These are phyloP conservation scores for Penicillium brevicompactum DNA, from an alignment of 2,329 filamentous ascomycete genomes.

Conservation along the genomic window DNA sequence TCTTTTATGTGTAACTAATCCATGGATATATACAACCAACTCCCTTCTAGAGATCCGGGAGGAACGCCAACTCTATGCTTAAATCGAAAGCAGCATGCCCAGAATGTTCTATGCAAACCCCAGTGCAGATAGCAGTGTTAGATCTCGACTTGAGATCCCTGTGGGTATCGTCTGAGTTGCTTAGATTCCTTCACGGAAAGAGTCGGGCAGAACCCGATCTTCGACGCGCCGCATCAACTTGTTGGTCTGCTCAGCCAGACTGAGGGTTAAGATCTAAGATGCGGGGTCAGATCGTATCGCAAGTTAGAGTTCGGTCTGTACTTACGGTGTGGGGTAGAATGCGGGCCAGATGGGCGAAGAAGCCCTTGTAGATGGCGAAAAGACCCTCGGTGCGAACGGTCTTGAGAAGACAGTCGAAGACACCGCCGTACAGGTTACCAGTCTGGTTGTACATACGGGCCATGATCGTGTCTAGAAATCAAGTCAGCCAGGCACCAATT, in stretches of 20 bases:
- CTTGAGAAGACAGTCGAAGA: slow-evolving; percentile 88
- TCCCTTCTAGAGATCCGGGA: not conserved
- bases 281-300: slow-evolving; percentile 21
- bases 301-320: slow-evolving; percentile 4
- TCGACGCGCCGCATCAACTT: slow-evolving; percentile 85
- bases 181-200: slow-evolving; percentile 51
- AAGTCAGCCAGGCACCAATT: slow-evolving; percentile 1
- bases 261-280: slow-evolving; percentile 77
- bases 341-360: slow-evolving; percentile 88
- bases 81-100: not conserved
- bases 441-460: slow-evolving; percentile 98
- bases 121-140: not conserved
- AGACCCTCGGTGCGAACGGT: slow-evolving; percentile 90
- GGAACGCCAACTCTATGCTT: slow-evolving; percentile 6
- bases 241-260: slow-evolving; percentile 94
- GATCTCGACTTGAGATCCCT: not conserved
- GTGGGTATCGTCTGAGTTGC: not conserved
- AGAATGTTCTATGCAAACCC: slow-evolving; percentile 2
- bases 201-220: slow-evolving; percentile 54
- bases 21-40: slow-evolving; percentile 2
- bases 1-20: not conserved
- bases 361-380: slow-evolving; percentile 95
- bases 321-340: slow-evolving; percentile 87
- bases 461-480: slow-evolving; percentile 82
- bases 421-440: slow-evolving; percentile 91